phyloP scores from a whole-genome alignment of 2,329 filamentous ascomycete genomes.

The Curvularia sp. region DNA sequence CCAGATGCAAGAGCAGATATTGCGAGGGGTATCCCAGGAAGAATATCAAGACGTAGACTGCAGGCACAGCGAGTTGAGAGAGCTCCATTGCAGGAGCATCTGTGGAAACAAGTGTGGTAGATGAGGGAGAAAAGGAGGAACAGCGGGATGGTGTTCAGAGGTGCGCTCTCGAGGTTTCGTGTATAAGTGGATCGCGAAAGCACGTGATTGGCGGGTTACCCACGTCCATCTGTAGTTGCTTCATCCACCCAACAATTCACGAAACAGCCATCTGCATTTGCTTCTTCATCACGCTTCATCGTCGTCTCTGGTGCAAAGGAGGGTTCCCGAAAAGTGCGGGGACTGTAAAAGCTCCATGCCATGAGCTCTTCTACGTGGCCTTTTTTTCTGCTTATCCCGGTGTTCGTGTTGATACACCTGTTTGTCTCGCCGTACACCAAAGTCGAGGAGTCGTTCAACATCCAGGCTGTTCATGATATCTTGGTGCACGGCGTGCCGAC shows the following conservation, averaged over 20 bases:
- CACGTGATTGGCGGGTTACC: slow-evolving; percentile 35
- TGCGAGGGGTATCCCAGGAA: slow-evolving; percentile 78
- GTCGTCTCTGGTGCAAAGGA: background rate
- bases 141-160: background rate
- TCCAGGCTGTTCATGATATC: slow-evolving; percentile 93
- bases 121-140: slow-evolving; percentile 7
- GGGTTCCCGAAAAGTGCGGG: background rate
- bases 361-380: slow-evolving; percentile 39
- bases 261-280: background rate
- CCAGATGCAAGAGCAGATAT: slow-evolving; percentile 67
- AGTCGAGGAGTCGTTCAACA: slow-evolving; percentile 97
- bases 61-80: slow-evolving; percentile 68
- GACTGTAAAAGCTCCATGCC: background rate
- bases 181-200: slow-evolving; percentile 17
- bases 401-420: slow-evolving; percentile 67
- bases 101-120: background rate
- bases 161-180: slow-evolving; percentile 6
- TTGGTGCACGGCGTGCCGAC: slow-evolving; percentile 78
- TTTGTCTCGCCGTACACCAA: slow-evolving; percentile 86
- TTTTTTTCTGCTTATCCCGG: slow-evolving; percentile 43
- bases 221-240: slow-evolving; percentile 1
- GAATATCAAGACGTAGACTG: slow-evolving; percentile 69
- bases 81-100: slow-evolving; percentile 31
- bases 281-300: background rate
- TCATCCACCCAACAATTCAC: background rate